Evolutionary conservation across 2,329 filamentous ascomycete species (phyloP).

Genomic region (Pseudocercospora ulei): DNA sequence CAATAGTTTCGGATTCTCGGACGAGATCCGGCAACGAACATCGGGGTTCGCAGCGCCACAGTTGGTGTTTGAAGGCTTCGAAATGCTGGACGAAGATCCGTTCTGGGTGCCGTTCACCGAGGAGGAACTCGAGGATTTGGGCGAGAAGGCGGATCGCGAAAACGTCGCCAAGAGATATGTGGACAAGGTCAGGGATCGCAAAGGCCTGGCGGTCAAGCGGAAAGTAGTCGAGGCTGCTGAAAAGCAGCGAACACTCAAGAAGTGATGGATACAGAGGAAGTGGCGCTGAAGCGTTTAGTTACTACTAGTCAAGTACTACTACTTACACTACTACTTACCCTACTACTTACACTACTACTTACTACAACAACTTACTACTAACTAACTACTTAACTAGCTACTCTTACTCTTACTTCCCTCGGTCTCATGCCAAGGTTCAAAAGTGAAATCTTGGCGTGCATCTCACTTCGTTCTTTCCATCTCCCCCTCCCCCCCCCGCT

Average conservation of each 20-base stretch:
- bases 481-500: too few relatives aligned
- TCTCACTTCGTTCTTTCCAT: too few relatives aligned
- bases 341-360: too few relatives aligned
- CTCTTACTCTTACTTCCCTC: too few relatives aligned
- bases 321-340: neutral
- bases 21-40: conserved; percentile 92
- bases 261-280: conserved; percentile 31
- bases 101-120: conserved; percentile 97
- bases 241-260: conserved; percentile 73
- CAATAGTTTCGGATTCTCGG: conserved; percentile 89
- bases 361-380: too few relatives aligned
- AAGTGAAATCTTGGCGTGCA: too few relatives aligned
- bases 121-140: conserved; percentile 90
- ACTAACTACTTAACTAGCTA: too few relatives aligned
- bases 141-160: conserved; percentile 84
- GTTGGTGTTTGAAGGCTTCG: conserved; percentile 84
- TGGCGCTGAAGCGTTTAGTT: neutral
- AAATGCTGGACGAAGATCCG: conserved; percentile 87
- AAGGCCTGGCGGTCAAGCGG: conserved; percentile 73
- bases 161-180: conserved; percentile 96
- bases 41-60: conserved; percentile 85
- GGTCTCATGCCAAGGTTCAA: too few relatives aligned
- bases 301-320: too few relatives aligned
- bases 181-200: conserved; percentile 74
- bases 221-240: conserved; percentile 70